Base-by-base conservation (phyloP, 495 filamentous ascomycete genomes). In the Daldinia concentrica region DNA sequence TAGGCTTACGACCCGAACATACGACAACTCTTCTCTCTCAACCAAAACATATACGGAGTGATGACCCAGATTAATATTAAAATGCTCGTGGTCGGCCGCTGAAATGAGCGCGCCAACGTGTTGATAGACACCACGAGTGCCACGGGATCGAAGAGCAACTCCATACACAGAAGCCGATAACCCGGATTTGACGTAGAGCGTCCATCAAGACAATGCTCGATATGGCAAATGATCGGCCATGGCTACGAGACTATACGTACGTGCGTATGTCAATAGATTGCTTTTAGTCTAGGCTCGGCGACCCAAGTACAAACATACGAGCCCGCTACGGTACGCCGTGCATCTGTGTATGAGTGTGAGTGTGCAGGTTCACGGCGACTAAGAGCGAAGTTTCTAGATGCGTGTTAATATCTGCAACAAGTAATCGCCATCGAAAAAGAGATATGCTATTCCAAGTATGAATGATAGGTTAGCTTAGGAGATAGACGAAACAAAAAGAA, bases 131-230 rank as follows among this genome's bases (percentile, higher is more conserved):
- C 11, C 34, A 62, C 37, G 37, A 55, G 12, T 19, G 63, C 29
- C 22, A 29, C 45, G 34, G n/a, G 43, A 64, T 60, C 59, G 58
- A 60, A 48, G 22, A 45, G 26, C 43, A 64, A 17, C 50, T 64
- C 60, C 19, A 39, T 68, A 68, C 64, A 48, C 14, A 34, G 51
- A 72, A 61, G 51, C 69, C 69, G 56, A 58, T 65, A 61, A 64
- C 64, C 69, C 62, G 69, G 61, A 34, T 72, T 60, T 24, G 22
- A 37, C 24, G 57, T 57, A 61, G 19, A 64, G 37, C 24, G 55
- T 0, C 15, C 32, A 29, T 50, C 30, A 48, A 57, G 45, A 8
- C 19, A 62, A 39, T 29, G 8, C 58, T 32, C 6, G 52, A 62
- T 66, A 6, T 3, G 26, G 63, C 36, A 60, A 64, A 39, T 34